These are phyloP conservation scores for Penicillium cinerascens DNA, from an alignment of 495 filamentous ascomycete genomes.

Conservation along the genomic window DNA sequence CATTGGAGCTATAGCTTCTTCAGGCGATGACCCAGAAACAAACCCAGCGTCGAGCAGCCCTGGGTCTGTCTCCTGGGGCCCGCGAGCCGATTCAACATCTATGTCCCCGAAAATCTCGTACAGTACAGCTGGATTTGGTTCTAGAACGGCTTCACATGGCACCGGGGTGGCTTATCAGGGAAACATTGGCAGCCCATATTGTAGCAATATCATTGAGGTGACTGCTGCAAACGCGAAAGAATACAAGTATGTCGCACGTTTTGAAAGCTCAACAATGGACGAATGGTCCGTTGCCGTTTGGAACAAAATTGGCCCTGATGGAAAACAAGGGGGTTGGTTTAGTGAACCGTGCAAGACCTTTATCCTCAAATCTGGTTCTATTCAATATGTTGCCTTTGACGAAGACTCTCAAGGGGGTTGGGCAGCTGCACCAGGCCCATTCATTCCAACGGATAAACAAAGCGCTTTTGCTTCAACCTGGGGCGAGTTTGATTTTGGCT, in stretches of 20 bases:
- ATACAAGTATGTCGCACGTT: constrained; percentile 1
- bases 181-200: neutral
- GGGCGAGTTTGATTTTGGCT: constrained; percentile 1
- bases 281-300: neutral
- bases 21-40: neutral
- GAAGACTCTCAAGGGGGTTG: neutral
- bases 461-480: neutral
- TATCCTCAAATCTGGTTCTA: neutral
- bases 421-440: neutral
- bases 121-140: no score
- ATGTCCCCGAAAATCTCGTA: no score
- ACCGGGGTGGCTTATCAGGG: neutral
- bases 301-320: constrained; percentile 1
- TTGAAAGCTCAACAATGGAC: neutral
- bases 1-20: no score
- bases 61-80: no score
- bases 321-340: neutral
- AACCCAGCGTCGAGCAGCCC: no score
- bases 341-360: constrained; percentile 1
- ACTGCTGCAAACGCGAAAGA: neutral
- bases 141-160: no score
- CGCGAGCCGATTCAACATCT: no score
- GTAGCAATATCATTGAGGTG: neutral
- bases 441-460: neutral
- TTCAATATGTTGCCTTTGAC: neutral